phyloP scores from a whole-genome alignment of 352 stramenopile genomes.

The Globisporangium viniferum region DNA sequence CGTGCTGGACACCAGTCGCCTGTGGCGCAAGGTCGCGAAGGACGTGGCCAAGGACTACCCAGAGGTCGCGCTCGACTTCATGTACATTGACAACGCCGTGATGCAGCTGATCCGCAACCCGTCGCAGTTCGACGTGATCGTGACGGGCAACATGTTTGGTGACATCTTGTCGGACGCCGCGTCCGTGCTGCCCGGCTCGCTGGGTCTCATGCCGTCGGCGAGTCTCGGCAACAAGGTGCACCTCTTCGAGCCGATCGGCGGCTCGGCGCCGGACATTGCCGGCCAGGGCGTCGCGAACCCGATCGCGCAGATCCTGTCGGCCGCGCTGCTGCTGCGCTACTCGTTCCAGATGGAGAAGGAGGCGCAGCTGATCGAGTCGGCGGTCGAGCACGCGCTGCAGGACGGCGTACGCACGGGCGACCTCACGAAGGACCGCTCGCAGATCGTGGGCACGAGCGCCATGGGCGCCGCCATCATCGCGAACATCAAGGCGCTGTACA shows the following conservation, averaged over 20 bases:
- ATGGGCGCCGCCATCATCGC: constrained; percentile 83
- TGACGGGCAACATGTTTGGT: constrained; percentile 99
- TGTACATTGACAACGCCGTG: constrained; percentile 99
- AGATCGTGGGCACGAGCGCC: constrained; percentile 58
- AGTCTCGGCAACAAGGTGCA: constrained; percentile 89
- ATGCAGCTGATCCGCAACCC: constrained; percentile 98
- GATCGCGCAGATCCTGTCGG: constrained; percentile 97
- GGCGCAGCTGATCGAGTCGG: constrained; percentile 75
- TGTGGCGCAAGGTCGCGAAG: constrained; percentile 92
- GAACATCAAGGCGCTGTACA: constrained; percentile 63
- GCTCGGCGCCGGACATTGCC: constrained; percentile 97
- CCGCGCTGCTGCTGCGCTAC: constrained; percentile 96
- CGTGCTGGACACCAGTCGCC: constrained; percentile 95
- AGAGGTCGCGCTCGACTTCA: constrained; percentile 95
- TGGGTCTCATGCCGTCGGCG: constrained; percentile 98
- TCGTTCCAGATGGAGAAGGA: constrained; percentile 83
- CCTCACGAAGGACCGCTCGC: constrained; percentile 56
- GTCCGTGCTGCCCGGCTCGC: constrained; percentile 96
- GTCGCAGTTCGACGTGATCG: constrained; percentile 99
- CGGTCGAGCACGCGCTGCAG: constrained; percentile 81
- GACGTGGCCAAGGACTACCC: constrained; percentile 89
- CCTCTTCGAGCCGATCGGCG: constrained; percentile 98
- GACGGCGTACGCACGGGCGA: constrained; percentile 85
- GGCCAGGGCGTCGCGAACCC: constrained; percentile 96
- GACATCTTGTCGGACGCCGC: constrained; percentile 98